Evolutionary conservation across 1,139 yeast genomes (phyloP), one percentile per base, ranked within the genome.

Genomic region (Yamadazyma taylorii): DNA sequence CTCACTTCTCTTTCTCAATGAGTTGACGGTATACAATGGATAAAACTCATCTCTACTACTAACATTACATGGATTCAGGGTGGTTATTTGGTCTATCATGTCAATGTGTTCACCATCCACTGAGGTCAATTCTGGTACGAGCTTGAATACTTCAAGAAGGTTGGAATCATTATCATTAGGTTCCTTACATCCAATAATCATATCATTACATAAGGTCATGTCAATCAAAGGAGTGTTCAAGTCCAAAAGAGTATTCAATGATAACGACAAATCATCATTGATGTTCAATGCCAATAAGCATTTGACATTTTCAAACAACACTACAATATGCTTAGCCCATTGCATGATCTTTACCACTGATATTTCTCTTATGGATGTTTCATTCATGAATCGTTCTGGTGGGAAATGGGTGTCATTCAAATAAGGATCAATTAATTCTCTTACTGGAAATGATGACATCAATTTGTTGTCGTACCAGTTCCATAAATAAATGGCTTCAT

Each of bases 1-100:
- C 56, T 87, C 96, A 46, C 94, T 85, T 60, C 95, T 81, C 63
- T 88, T 88, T 55, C 95, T 81, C 50, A 88, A 69, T 31, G 79
- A 73, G 42, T 76, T 73, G 26, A 79, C 70, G 36, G 73, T 72
- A 58, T 83, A 85, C 50, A 87, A 70, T 12, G 92, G 86, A 46
- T 78, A 79, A 37, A 78, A 60, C 12, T 80, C 81, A 1, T 57
- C 39, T 58, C 73, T 47, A 42, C 63, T 52, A 2, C 60, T 55
- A 7, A 64, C 64, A 11, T 73, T 70, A 25, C 63, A 55, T 12
- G 63, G 55, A 33, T 60, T 63, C 3, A 56, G 50, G 2, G 42
- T 40, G 2, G 65, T 28, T 4, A 28, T 12, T 4, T 15, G 5
- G 14, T 16, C 42, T 11, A 64, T 52, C 25, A 17, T 37, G 22